Base-by-base conservation (phyloP, 1,139 yeast genomes). In the Barnettozyma hawaiiensis region DNA sequence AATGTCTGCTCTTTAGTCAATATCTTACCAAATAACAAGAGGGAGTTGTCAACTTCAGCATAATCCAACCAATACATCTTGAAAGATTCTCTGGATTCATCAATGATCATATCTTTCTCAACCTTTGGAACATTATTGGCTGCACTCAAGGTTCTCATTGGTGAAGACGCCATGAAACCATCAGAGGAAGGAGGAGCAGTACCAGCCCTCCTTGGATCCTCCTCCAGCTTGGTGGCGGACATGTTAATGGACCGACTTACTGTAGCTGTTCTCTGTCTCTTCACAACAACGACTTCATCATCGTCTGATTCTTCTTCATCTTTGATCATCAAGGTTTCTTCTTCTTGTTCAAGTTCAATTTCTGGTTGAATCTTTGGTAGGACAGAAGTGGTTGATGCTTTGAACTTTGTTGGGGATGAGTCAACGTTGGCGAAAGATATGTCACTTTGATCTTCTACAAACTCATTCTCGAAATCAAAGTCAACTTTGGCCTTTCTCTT, bases 61-160 rank as follows among this genome's bases (percentile, higher is more conserved):
- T 80, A 89, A 61, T 94, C 99, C 31, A 85, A 66, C 97, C 97
- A 94, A 60, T 75, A 92, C 80, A 92, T 81, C 54, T 77, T 75
- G 58, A 89, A 72, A 4, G 73, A 59, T 39, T 49, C 48, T 16
- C 41, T 45, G 19, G 70, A 74, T 2, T 71, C 58, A 16, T 64
- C 65, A 3, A 67, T 60, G 19, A 78, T 63, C 37, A 73, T 66
- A 8, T 67, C 70, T 49, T 71, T 71, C 10, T 71, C 73, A 34
- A 77, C 52, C 51, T 76, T 78, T 37, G 75, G 66, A 19, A 27
- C 20, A 15, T 7, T 19, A 9, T n/a, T 31, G 3, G 40, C 37
- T 31, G 60, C 55, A 7, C 69, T 68, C 2, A 71, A 63, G 5
- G 50, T 48, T 3, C 51, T 43, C 3, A 51, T 58, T 11, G 59